Conservation (phyloP, 2,329 filamentous ascomycete species). For the Shiraia bambusicola region DNA sequence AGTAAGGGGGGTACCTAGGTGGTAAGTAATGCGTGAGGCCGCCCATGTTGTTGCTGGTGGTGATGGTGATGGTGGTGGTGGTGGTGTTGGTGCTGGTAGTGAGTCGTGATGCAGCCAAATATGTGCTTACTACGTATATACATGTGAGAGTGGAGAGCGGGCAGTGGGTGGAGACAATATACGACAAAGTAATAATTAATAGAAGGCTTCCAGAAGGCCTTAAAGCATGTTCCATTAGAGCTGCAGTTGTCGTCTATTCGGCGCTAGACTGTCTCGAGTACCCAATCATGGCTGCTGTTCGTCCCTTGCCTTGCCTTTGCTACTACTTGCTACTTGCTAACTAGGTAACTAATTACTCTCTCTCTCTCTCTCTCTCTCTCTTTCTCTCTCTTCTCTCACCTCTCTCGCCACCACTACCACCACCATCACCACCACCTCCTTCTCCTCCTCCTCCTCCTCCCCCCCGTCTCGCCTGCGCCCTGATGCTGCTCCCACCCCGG, state of each 20-base stretch:
- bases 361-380: background rate
- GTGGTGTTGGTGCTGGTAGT: too few relatives aligned
- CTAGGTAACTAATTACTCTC: background rate
- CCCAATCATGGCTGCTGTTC: too few relatives aligned
- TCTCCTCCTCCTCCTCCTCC: constrained; percentile 3
- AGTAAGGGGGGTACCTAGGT: too few relatives aligned
- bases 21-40: too few relatives aligned
- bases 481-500: constrained; percentile 30
- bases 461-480: constrained; percentile 15
- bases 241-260: constrained; percentile 1
- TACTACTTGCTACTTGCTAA: background rate
- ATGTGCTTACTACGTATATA: too few relatives aligned
- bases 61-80: too few relatives aligned
- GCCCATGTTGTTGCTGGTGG: too few relatives aligned
- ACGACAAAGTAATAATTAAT: too few relatives aligned
- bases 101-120: too few relatives aligned
- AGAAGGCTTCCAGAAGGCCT: constrained; percentile 20
- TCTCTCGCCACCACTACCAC: constrained; percentile 10
- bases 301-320: background rate
- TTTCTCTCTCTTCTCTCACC: background rate
- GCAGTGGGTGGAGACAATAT: constrained; percentile 9
- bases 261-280: background rate
- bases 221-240: constrained; percentile 8
- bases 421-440: constrained; percentile 5
- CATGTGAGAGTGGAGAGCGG: background rate